A percentile compares a stretch with the other conserved stretches of the same genome.
These are phyloP conservation scores for Chalciporus piperatoides DNA, from an alignment of 1,284 basidiomycete species.

Conservation along the genomic window DNA sequence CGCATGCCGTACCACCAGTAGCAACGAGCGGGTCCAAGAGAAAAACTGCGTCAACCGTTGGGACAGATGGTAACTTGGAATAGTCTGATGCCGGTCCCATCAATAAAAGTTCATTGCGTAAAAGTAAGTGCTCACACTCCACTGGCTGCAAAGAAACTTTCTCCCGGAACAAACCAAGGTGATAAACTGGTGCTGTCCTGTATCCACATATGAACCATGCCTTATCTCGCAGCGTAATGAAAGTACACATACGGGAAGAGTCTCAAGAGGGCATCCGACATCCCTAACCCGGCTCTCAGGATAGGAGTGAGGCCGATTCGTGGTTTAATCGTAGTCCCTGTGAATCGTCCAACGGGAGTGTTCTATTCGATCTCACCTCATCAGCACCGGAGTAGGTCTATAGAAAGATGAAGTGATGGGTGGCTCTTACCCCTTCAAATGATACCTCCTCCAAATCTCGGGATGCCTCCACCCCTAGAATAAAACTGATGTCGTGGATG, in stretches of 20 bases:
- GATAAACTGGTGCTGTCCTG: constrained; percentile 80
- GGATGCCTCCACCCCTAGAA: constrained; percentile 75
- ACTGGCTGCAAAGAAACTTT: constrained; percentile 89
- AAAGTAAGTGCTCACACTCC: constrained; percentile 60
- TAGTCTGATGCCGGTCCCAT: constrained; percentile 58
- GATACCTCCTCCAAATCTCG: constrained; percentile 56
- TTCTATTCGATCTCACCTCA: constrained; percentile 35
- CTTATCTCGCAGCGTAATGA: background rate
- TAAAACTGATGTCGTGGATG: constrained; percentile 65
- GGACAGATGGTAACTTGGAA: constrained; percentile 80
- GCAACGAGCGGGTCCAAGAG: constrained; percentile 91
- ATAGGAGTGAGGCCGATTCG: constrained; percentile 87
- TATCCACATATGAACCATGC: background rate
- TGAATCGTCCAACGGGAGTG: constrained; percentile 67
- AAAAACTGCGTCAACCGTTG: constrained; percentile 80
- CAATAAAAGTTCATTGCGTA: background rate
- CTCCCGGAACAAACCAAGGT: constrained; percentile 88
- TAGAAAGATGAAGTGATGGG: background rate
- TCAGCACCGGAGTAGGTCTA: constrained; percentile 3
- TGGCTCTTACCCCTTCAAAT: constrained; percentile 56
- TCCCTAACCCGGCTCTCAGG: constrained; percentile 89
- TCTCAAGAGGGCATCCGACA: constrained; percentile 82
- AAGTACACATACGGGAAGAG: constrained; percentile 66
- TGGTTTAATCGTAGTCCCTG: constrained; percentile 62
- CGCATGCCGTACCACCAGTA: constrained; percentile 90